Evolutionary conservation across 139 green algal genomes (phyloP).

Genomic region (Tetraselmis striata): DNA sequence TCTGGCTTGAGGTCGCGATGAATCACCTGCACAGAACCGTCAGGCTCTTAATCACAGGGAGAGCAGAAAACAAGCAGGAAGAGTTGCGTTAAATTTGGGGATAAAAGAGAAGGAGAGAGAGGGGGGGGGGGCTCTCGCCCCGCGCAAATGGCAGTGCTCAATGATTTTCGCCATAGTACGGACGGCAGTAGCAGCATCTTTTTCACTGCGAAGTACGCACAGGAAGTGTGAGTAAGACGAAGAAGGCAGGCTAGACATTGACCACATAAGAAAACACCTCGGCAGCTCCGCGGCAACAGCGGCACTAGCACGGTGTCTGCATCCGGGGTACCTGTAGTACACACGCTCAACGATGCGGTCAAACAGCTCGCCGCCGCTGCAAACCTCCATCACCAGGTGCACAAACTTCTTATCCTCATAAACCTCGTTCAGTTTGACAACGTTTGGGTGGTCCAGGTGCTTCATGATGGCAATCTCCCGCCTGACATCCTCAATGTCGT

Average conservation of each 20-base stretch:
- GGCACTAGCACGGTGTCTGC: no score
- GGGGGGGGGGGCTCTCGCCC: conserved; percentile 1
- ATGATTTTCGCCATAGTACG: conserved; percentile 22
- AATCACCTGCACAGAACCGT: conserved; percentile 27
- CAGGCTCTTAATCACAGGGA: no score
- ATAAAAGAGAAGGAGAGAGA: conserved; percentile 6
- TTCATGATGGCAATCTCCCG: conserved; percentile 94
- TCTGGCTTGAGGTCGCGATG: conserved; percentile 61
- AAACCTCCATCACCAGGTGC: conserved; percentile 41
- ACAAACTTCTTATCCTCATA: conserved; percentile 4
- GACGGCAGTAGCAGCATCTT: conserved; percentile 1
- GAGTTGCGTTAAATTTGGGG: no score
- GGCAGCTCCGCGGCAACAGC: no score
- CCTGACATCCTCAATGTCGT: conserved; percentile 92
- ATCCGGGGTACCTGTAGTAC: neutral
- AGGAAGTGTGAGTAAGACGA: no score
- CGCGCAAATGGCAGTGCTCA: conserved; percentile 16
- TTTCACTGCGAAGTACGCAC: conserved; percentile 9
- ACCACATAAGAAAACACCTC: no score
- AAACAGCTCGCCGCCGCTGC: conserved; percentile 41
- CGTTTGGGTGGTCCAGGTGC: conserved; percentile 55
- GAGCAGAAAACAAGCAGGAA: no score
- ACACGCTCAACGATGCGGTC: conserved; percentile 33
- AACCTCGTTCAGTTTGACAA: neutral
- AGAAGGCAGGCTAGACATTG: no score